These are phyloP conservation scores for Neoboletus magnificus DNA, from an alignment of 768 basidiomycete genomes.

Conservation along the genomic window DNA sequence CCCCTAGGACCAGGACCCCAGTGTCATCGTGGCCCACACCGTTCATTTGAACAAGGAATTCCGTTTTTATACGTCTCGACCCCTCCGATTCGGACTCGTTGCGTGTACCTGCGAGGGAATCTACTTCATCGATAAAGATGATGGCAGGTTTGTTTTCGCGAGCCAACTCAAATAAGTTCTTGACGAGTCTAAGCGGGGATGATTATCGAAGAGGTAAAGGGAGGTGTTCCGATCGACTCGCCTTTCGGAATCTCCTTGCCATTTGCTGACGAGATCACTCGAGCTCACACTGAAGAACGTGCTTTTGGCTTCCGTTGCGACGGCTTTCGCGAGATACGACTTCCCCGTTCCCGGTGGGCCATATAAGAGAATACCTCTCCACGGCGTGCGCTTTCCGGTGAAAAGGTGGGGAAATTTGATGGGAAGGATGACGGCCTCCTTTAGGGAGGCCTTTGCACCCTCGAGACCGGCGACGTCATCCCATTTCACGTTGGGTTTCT, in stretches of 20 bases:
- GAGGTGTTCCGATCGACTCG: slow-evolving; percentile 33
- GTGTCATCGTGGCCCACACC: slow-evolving; percentile 98
- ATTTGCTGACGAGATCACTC: slow-evolving; percentile 95
- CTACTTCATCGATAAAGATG: slow-evolving; percentile 99
- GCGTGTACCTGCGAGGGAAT: slow-evolving; percentile 91
- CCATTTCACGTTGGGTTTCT: slow-evolving; percentile 96
- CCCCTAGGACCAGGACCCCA: slow-evolving; percentile 92
- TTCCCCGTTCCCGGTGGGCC: slow-evolving; percentile 99
- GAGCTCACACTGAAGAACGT: slow-evolving; percentile 98
- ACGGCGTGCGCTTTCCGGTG: slow-evolving; percentile 96
- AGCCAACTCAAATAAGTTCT: slow-evolving; percentile 94
- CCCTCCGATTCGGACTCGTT: slow-evolving; percentile 98
- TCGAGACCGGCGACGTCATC: slow-evolving; percentile 98
- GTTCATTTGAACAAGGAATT: slow-evolving; percentile 98
- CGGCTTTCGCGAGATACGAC: slow-evolving; percentile 94
- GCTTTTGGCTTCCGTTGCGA: slow-evolving; percentile 98
- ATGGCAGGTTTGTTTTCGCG: slow-evolving; percentile 95
- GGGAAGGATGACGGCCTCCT: slow-evolving; percentile 98
- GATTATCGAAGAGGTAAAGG: neutral
- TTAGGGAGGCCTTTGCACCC: slow-evolving; percentile 90
- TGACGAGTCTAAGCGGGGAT: slow-evolving; percentile 65
- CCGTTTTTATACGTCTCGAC: slow-evolving; percentile 95
- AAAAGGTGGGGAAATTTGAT: slow-evolving; percentile 99
- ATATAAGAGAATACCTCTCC: slow-evolving; percentile 93
- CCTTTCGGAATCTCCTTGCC: slow-evolving; percentile 99